Base-by-base conservation (phyloP, 2,329 filamentous ascomycete genomes). In the Sporothrix mexicana region DNA sequence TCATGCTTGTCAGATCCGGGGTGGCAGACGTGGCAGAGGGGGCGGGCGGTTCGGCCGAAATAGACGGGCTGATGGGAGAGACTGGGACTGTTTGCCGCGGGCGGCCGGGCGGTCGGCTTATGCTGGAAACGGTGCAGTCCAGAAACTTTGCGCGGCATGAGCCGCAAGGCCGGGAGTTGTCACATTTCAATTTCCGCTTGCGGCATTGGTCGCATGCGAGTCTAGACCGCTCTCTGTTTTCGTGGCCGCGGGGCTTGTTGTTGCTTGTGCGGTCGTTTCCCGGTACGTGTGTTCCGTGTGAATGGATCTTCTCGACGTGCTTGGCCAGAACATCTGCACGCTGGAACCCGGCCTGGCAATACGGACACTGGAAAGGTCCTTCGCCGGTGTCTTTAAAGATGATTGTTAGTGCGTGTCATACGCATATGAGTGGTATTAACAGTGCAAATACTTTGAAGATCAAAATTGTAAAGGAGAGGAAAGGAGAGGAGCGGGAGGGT, bases 171-270 rank as follows among this genome's bases (percentile, higher is more conserved):
- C 49, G 49, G 13, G 49, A 13, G 49, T 51, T 51, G 49, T 51
- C 49, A n/a, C 49, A 51, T 51, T 51, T 51, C 49, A 51, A n/a
- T 51, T 51, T 51, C 49, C 49, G 49, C 49, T 51, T 51, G 49
- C 49, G 49, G 49, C 49, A 51, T n/a, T 51, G 49, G 13, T 51
- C 49, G 17, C 49, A 51, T n/a, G 49, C 49, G 49, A 51, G 49
- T 7, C 7, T 51, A n/a, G 49, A 51, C 17, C 49, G 49, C n/a
- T 51, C 49, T n/a, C 49, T 51, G 49, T 51, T 13, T n/a, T 51
- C 49, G 17, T n/a, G 49, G 49, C n/a, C 49, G 13, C 49, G 49
- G 10, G 49, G 49, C 17, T 51, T 51, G 49, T n/a, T 51, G 13
- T 51, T 51, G 49, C 49, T 51, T 17, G 15, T n/a, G 49, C 13